Evolutionary conservation across 2,329 filamentous ascomycete genomes (phyloP), one percentile per base, ranked within the genome.

Genomic region (Pseudogymnoascus verrucosus): DNA sequence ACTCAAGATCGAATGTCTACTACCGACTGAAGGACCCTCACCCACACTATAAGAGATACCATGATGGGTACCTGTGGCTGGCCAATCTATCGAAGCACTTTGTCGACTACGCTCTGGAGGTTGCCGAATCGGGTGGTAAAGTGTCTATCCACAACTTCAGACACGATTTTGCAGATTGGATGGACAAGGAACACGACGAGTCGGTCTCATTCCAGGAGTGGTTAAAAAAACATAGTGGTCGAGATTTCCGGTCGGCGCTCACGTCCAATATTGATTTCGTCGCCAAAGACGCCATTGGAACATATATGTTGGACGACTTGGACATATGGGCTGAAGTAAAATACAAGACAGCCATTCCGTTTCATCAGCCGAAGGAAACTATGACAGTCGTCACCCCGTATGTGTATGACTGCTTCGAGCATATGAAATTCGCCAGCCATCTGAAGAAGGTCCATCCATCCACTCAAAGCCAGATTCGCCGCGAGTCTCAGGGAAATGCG

Each of bases 341-440:
- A 7, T 61, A 68, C 3, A 68, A 73, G 5, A 67, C 64, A 10
- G 71, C 71, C 3, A 73, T 79, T 19, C 65, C 65, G 5, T 21
- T 64, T 16, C 70, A 74, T 37, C 16, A 59, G n/a, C 64, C 67
- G 10, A 64, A 68, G 68, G 65, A 71, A 67, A 40, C 63, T 44
- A 42, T 73, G 3, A 93, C 90, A 0, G 75, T 90, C 0, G 87
- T 93, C 0, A 93, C 91, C 0, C 84, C 87, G 0, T 90, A 88
- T 63, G 82, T 89, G 0, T 81, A 84, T 65, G 70, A 83, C 2
- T 83, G 83, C 63, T 95, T 95, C 67, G 76, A 78, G 2, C 75
- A 87, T 19, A 80, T 91, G 72, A 81, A 81, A 4, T 89, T 87
- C 68, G 83, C 78, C 0, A 71, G 77, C 1, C 75, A 81, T 2